Base-by-base conservation (phyloP, 1,284 basidiomycete species). In the Fomitopsis schrenkii region DNA sequence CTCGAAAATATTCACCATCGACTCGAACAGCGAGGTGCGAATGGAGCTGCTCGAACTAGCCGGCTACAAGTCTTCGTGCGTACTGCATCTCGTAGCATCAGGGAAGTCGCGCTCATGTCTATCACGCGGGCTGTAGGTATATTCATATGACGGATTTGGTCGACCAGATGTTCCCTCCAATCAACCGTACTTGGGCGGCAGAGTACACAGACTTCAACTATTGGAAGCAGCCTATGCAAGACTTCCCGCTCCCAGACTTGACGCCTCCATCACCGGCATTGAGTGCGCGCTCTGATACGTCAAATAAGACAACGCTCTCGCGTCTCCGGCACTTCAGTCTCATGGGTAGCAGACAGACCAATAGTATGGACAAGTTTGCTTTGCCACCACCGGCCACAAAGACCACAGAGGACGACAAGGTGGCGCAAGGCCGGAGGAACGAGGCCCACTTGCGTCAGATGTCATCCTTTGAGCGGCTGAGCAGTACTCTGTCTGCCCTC, bases 131-230 rank as follows among this genome's bases (percentile, higher is more conserved):
- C 22, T 30, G 8, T 22, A 90, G 91, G 55, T 95, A 96, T 74
- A 96, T 95, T 65, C 90, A 95, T 74, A 98, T 97, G 95, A 98
- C 97, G 17, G 97, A 99, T 74, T 84, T 99, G 15, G 97, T 99
- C 36, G 96, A 99, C 77, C 96, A 98, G 74, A 97, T 98, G 90
- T 99, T 99, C 80, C 97, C 97, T 30, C 95, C 97, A 0, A 94
- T 98, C 62, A 86, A 94, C 70, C 87, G 88, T 58, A 93, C 93
- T 71, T 90, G 90, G 80, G 85, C 88, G 42, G 88, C 94, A 0
- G 95, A 97, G 74, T 99, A 84, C 74, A 98, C 95, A 19, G 97
- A 99, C 75, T 97, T 98, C 81, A 98, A 97, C 72, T 99, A 87
- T 73, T 99, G 97, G 97, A 90, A 95, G 65, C 70, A 85, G 0